phyloP scores from a whole-genome alignment of 2,329 filamentous ascomycete species.

The Fusarium acutatum region DNA sequence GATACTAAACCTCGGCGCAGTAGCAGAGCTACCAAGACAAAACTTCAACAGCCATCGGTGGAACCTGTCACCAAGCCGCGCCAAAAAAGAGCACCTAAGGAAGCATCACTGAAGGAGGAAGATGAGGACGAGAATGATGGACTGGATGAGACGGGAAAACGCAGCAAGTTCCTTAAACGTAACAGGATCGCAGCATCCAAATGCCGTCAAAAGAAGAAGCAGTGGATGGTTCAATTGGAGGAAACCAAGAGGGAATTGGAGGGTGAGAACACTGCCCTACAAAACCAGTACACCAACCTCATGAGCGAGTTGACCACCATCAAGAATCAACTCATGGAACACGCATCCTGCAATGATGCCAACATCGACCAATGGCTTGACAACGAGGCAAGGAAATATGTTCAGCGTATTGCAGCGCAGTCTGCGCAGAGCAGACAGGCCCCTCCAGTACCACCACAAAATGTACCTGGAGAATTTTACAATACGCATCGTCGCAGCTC shows the following conservation, averaged over 20 bases:
- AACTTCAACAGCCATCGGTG: neutral
- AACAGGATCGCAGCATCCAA: slow-evolving; percentile 79
- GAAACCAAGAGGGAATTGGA: slow-evolving; percentile 56
- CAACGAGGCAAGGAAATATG: slow-evolving; percentile 60
- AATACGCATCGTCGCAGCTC: slow-evolving; percentile 5
- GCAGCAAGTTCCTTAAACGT: slow-evolving; percentile 70
- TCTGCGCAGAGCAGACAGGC: neutral
- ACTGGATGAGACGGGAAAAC: slow-evolving; percentile 50
- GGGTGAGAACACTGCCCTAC: slow-evolving; percentile 52
- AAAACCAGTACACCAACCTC: slow-evolving; percentile 54
- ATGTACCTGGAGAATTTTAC: neutral
- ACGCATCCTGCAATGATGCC: slow-evolving; percentile 60
- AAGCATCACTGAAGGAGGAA: slow-evolving; percentile 12
- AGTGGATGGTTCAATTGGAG: slow-evolving; percentile 60
- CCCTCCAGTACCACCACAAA: neutral
- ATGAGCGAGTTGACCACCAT: slow-evolving; percentile 56
- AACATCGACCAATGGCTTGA: slow-evolving; percentile 64
- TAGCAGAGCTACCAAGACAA: neutral
- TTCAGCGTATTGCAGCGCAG: slow-evolving; percentile 42
- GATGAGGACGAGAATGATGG: slow-evolving; percentile 26
- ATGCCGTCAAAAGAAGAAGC: slow-evolving; percentile 74
- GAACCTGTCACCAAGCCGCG: neutral
- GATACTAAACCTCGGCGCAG: neutral
- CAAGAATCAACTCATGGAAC: slow-evolving; percentile 61
- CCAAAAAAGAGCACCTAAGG: neutral